Evolutionary conservation across 2,329 filamentous ascomycete genomes (phyloP).

Genomic region (Neonectria faginata): DNA sequence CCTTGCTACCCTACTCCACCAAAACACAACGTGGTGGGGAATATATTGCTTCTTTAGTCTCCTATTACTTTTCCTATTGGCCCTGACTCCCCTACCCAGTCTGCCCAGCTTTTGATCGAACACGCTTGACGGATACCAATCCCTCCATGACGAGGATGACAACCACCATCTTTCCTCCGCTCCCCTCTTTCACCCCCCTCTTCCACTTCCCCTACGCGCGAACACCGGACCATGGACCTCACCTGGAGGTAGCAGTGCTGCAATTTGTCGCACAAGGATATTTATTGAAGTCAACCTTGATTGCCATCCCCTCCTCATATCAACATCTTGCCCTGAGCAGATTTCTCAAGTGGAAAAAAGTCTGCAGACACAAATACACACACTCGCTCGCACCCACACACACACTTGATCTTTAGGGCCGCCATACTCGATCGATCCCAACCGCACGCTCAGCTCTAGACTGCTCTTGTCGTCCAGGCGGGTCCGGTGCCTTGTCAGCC

Average conservation of each 20-base stretch:
- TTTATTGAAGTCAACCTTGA: background rate
- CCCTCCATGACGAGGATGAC: slow-evolving; percentile 5
- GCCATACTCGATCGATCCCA: background rate
- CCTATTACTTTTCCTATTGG: slow-evolving; percentile 38
- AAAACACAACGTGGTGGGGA: slow-evolving; percentile 33
- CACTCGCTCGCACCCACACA: background rate
- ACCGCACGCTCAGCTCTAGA: no score
- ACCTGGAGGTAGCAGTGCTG: background rate
- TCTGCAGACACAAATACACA: background rate
- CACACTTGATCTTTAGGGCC: background rate
- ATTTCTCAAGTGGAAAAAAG: background rate
- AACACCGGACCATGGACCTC: background rate
- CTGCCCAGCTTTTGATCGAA: slow-evolving; percentile 22
- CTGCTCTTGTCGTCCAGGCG: background rate
- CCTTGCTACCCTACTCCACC: slow-evolving; percentile 30
- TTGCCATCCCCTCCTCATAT: background rate
- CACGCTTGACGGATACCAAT: background rate
- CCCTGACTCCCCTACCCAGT: slow-evolving; percentile 5
- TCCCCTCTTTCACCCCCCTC: slow-evolving; percentile 7
- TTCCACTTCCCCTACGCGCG: background rate
- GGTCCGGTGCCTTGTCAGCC: background rate
- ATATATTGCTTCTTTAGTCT: slow-evolving; percentile 47
- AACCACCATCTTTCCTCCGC: background rate
- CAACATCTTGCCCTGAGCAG: background rate
- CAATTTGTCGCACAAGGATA: background rate